A percentile compares a stretch with the other conserved stretches of the same genome.
phyloP scores from a whole-genome alignment of 257 asterid genomes.

The Rauvolfia tetraphylla region DNA sequence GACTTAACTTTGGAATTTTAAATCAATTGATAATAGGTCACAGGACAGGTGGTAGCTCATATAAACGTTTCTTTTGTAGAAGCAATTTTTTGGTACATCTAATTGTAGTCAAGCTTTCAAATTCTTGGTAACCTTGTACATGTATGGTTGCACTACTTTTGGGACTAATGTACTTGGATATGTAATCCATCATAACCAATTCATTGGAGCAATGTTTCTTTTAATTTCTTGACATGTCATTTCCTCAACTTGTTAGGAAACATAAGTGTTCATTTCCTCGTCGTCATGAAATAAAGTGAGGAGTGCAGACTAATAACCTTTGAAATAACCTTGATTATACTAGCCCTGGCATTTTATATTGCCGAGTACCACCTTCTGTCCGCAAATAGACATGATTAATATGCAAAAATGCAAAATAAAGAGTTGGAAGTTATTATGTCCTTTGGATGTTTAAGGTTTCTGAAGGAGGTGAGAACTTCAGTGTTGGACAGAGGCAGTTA shows the following conservation, averaged over 20 bases:
- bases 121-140: background rate
- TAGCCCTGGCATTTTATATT: background rate
- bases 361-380: background rate
- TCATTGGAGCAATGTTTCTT: background rate
- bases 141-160: background rate
- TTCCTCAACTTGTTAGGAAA: background rate
- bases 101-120: background rate
- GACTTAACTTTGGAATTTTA: background rate
- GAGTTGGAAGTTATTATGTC: background rate
- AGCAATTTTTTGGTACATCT: background rate
- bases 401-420: background rate
- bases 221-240: background rate
- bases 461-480: constrained; percentile 96
- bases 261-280: background rate
- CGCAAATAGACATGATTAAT: background rate
- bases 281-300: background rate
- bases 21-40: background rate
- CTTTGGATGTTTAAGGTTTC: constrained; percentile 49
- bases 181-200: background rate
- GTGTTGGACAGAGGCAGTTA: constrained; percentile 95
- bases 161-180: background rate
- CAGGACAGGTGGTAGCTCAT: too few relatives aligned
- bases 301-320: background rate
- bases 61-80: background rate
- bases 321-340: too few relatives aligned